Conservation (phyloP, 2,329 filamentous ascomycete genomes). For the Diplodia scrobiculata region DNA sequence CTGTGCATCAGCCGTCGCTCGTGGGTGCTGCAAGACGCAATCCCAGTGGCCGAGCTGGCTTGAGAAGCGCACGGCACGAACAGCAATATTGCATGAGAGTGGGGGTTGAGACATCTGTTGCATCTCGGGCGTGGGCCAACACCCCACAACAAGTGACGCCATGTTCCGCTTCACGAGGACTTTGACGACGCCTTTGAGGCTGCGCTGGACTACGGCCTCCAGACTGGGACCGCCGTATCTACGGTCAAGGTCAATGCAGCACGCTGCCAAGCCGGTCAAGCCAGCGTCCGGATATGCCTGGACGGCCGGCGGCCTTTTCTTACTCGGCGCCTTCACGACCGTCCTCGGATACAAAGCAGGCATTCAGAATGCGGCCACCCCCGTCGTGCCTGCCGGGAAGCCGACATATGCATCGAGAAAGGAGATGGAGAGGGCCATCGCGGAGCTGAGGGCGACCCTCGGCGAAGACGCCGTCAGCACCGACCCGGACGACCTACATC, state of each 20-base stretch:
- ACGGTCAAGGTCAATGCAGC: constrained; percentile 37
- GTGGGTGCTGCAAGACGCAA: no score
- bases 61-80: no score
- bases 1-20: no score
- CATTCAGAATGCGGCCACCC: constrained; percentile 39
- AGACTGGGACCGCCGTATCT: constrained; percentile 35
- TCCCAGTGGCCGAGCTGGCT: no score
- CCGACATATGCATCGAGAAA: constrained; percentile 53
- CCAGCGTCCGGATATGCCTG: constrained; percentile 39
- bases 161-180: constrained; percentile 41
- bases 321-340: constrained; percentile 55
- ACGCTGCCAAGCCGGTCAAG: constrained; percentile 34
- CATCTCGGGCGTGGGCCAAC: no score
- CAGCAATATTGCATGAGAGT: no score
- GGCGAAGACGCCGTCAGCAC: constrained; percentile 65
- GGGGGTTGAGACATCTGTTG: no score
- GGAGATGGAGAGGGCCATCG: constrained; percentile 59
- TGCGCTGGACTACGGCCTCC: constrained; percentile 30
- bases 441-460: constrained; percentile 55
- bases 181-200: constrained; percentile 35
- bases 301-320: constrained; percentile 52
- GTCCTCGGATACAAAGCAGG: constrained; percentile 56
- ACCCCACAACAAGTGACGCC: constrained; percentile 8
- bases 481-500: constrained; percentile 65
- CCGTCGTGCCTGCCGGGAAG: constrained; percentile 35